Base-by-base conservation (phyloP, 257 asterid species). In the Fraxinus americana region DNA sequence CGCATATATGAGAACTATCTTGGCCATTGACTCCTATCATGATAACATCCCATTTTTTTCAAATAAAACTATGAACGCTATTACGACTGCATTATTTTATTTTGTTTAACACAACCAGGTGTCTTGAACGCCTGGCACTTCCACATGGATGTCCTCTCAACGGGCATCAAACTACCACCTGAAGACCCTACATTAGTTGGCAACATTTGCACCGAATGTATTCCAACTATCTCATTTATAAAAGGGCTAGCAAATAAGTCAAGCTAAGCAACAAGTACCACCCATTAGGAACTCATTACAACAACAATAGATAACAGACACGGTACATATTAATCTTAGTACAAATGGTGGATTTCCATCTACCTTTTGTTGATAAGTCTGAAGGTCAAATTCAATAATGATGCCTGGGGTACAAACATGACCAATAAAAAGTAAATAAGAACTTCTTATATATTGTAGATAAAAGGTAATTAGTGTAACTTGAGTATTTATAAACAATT, bases 91-190 rank as follows among this genome's bases (percentile, higher is more conserved):
- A 83, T 74, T 70, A 81, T 83, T 77, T 87, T 81, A 70, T 87
- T 85, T 69, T 81, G 89, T 78, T 87, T 76, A 72, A 82, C 87
- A 76, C 86, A 73, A 73, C 86, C 57, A 39, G 89, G 84, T 38
- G 83, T 82, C 86, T 83, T 83, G 85, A 83, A 85, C 43, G 87
- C 65, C 74, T 87, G 89, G 67, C 87, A 85, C 85, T 87, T 87
- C 87, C 87, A 87, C 71, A 74, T 43, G 3, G 89, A 70, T 27
- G 84, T 59, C 81, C 84, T 84, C 72, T 86, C 89, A 78, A 78
- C 85, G 8, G 82, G 78, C 59, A 77, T 50, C 34, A 76, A 77
- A 61, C 70, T 54, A 23, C 75, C 87, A 16, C 67, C 78, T 35
- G 83, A 67, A 66, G 81, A 29, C 27, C 81, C 83, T 68, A 79